phyloP scores from a whole-genome alignment of 768 basidiomycete genomes.

The Boletus pseudopeckii region DNA sequence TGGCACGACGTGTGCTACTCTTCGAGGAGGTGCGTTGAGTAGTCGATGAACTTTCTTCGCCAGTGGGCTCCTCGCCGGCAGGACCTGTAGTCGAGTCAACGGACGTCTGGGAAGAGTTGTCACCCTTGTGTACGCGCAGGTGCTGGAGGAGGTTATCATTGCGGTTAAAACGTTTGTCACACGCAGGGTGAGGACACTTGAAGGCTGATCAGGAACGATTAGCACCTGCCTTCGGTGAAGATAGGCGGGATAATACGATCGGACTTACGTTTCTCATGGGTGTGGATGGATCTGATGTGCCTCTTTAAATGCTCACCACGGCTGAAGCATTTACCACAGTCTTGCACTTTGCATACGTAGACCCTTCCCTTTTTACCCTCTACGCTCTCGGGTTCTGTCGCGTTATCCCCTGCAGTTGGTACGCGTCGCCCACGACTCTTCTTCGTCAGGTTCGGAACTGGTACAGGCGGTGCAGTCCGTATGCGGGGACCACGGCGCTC shows the following conservation, averaged over 20 bases:
- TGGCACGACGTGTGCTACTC: constrained; percentile 23
- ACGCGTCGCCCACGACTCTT: constrained; percentile 77
- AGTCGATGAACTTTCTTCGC: constrained; percentile 20
- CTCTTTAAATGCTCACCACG: constrained; percentile 75
- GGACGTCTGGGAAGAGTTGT: constrained; percentile 34
- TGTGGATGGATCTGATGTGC: constrained; percentile 72
- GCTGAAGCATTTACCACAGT: constrained; percentile 70
- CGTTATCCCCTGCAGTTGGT: constrained; percentile 44
- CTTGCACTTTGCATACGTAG: constrained; percentile 64
- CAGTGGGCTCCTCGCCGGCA: constrained; percentile 22
- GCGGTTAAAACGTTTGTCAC: constrained; percentile 73
- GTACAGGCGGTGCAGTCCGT: constrained; percentile 58
- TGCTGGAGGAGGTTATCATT: constrained; percentile 82
- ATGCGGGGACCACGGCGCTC: constrained; percentile 47
- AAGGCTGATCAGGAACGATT: constrained; percentile 51
- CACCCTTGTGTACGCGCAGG: constrained; percentile 61
- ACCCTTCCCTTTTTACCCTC: constrained; percentile 35
- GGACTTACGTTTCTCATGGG: constrained; percentile 71
- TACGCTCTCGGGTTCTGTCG: constrained; percentile 20
- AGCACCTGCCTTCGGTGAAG: constrained; percentile 16
- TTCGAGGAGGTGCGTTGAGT: constrained; percentile 27
- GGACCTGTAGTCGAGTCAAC: constrained; percentile 27
- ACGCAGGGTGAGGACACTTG: constrained; percentile 62
- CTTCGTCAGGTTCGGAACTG: constrained; percentile 76
- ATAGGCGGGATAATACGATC: constrained; percentile 15